Evolutionary conservation across 1,284 basidiomycete genomes (phyloP).

Genomic region (Trichosporon faecale): DNA sequence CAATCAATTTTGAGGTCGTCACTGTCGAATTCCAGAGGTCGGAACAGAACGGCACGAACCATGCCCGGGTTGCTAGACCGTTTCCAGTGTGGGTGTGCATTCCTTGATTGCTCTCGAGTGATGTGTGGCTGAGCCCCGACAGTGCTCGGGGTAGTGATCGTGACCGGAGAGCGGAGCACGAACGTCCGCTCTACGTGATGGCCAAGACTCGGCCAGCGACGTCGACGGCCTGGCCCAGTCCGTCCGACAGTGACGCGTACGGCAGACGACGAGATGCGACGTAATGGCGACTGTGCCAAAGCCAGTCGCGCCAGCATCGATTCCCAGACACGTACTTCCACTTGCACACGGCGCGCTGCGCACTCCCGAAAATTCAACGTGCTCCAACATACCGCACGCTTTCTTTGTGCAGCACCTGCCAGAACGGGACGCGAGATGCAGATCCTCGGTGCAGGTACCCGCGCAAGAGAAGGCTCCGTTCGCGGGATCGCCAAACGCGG

Average conservation of each 20-base stretch:
- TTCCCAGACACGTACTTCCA: background rate
- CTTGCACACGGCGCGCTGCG: background rate
- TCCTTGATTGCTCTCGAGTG: too few species aligned
- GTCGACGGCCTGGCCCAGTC: background rate
- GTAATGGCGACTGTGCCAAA: background rate
- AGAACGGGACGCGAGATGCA: background rate
- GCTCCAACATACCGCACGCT: background rate
- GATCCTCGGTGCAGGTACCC: background rate
- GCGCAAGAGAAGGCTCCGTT: background rate
- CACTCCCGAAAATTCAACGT: too few species aligned
- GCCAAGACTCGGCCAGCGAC: background rate
- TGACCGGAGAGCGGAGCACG: background rate
- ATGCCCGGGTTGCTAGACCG: too few species aligned
- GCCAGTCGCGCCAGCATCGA: background rate
- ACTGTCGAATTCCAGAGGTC: too few species aligned
- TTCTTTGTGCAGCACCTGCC: background rate
- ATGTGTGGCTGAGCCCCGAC: too few species aligned
- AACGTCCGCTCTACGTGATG: background rate
- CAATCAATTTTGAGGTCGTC: background rate
- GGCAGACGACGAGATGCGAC: background rate
- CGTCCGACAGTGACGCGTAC: background rate
- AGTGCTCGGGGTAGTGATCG: too few species aligned
- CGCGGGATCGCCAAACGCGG: background rate
- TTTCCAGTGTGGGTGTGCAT: too few species aligned
- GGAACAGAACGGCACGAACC: too few species aligned